Base-by-base conservation (phyloP, 2,329 filamentous ascomycete species). In the Pleurostoma richardsiae region DNA sequence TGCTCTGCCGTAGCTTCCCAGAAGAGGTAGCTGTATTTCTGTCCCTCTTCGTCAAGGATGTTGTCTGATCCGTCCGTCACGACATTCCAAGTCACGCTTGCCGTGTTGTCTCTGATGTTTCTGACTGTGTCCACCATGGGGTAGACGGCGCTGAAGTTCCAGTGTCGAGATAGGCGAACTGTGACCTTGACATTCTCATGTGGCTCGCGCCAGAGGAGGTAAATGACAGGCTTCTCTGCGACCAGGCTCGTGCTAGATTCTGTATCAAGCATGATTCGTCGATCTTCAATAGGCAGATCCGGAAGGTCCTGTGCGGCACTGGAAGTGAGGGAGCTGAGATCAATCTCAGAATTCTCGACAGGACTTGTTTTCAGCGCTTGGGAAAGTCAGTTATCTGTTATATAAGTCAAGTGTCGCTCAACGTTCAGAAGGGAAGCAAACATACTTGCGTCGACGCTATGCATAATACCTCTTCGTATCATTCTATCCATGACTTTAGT, bases 1-100 rank as follows among this genome's bases (percentile, higher is more conserved):
- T n/a, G 26, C 4, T 30, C 6, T 10, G 44, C n/a, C 3, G 10
- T 29, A 3, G 42, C 46, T 10, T 51, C 51, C 49, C 49, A 49
- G 27, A 39, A 49, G 5, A 51, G 41, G n/a, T 43, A 47, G 28
- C 42, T 41, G 10, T 44, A 41, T 3, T 42, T 29, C 5, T n/a
- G 33, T 8, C 33, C 33, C n/a, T 8, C 8, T 36, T 8, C 33
- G 8, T 36, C 33, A n/a, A 8, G 33, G n/a, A 36, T 5, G 1
- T 41, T n/a, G 3, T 11, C 27, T 2, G 43, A 40, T 7, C 7
- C 38, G n/a, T 36, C 33, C 8, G n/a, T n/a, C 8, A n/a, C 8
- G 33, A 36, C 33, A n/a, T 36, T 36, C 33, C 33, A 36, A n/a
- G 33, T 36, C 8, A 36, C 33, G 8, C n/a, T 36, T 36, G 33